Conservation (phyloP, 2,329 filamentous ascomycete species). For the Arachnopeziza araneosa region DNA sequence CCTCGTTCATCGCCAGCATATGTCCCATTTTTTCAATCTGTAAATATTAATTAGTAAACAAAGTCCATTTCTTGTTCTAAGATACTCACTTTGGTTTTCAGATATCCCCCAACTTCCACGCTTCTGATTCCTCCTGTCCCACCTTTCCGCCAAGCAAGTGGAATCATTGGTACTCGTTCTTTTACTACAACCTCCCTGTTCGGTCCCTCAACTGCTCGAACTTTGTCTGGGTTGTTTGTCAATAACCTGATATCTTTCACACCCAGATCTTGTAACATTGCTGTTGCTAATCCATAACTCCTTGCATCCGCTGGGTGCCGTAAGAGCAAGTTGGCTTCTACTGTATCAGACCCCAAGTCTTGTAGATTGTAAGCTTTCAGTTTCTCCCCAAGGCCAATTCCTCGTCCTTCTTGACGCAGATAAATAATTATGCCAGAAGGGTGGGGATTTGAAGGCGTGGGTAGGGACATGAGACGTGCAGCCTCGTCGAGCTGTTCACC, state of each 20-base stretch:
- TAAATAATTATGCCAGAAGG: slow-evolving; percentile 80
- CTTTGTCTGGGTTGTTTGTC: slow-evolving; percentile 97
- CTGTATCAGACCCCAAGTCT: slow-evolving; percentile 94
- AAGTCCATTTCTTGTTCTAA: not conserved
- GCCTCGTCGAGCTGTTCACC: slow-evolving; percentile 97
- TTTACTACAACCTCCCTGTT: slow-evolving; percentile 81
- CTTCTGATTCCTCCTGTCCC: slow-evolving; percentile 72
- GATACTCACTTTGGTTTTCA: slow-evolving; percentile 81
- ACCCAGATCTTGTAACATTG: slow-evolving; percentile 84
- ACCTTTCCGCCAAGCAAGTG: slow-evolving; percentile 78
- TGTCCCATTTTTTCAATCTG: slow-evolving; percentile 88
- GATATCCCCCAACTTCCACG: slow-evolving; percentile 85
- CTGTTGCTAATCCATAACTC: slow-evolving; percentile 93
- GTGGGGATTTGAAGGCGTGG: slow-evolving; percentile 39
- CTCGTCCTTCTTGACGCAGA: slow-evolving; percentile 88
- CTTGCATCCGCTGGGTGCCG: slow-evolving; percentile 91
- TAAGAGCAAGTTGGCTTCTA: slow-evolving; percentile 87
- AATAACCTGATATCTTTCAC: slow-evolving; percentile 72
- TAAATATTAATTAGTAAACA: slow-evolving; percentile 1
- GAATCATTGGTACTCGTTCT: slow-evolving; percentile 92
- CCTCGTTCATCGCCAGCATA: slow-evolving; percentile 43
- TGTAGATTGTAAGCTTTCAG: slow-evolving; percentile 97
- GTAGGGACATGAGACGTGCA: slow-evolving; percentile 69
- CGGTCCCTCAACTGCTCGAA: slow-evolving; percentile 87
- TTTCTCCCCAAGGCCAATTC: slow-evolving; percentile 92